Conservation (phyloP, 2,329 filamentous ascomycete species). For the Aspergillus quadrilineatus region DNA sequence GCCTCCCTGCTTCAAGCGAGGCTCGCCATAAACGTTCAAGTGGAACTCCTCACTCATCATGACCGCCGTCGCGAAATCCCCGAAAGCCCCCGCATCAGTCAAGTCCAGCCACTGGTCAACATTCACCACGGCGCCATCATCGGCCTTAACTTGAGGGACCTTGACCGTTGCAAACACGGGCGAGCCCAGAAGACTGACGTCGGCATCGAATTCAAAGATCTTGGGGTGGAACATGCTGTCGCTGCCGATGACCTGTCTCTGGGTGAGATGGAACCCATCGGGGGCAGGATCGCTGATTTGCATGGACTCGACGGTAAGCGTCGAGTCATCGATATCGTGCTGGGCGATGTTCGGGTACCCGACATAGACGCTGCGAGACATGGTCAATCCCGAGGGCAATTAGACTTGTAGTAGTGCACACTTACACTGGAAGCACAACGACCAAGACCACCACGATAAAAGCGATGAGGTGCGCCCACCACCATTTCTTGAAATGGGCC, state of each 20-base stretch:
- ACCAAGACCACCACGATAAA: conserved; percentile 54
- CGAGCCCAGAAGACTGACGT: conserved; percentile 48
- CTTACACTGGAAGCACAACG: conserved; percentile 58
- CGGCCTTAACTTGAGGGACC: conserved; percentile 47
- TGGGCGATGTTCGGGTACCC: conserved; percentile 60
- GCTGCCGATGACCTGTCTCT: conserved; percentile 50
- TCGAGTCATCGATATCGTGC: conserved; percentile 52
- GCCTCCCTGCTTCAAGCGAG: conserved; percentile 51
- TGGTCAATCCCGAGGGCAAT: not conserved
- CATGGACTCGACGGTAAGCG: conserved; percentile 52
- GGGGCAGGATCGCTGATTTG: conserved; percentile 52
- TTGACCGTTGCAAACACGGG: conserved; percentile 46
- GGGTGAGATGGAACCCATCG: conserved; percentile 49
- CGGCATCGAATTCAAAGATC: conserved; percentile 55
- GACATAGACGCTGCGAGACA: conserved; percentile 53
- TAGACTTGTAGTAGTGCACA: conserved; percentile 9
- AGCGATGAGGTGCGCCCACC: conserved; percentile 56
- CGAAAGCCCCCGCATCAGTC: conserved; percentile 46
- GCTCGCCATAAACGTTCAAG: conserved; percentile 53
- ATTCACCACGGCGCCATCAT: conserved; percentile 42
- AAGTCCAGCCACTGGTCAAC: conserved; percentile 49
- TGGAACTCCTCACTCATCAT: conserved; percentile 51
- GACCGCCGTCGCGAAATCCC: conserved; percentile 50
- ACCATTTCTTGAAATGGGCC: conserved; percentile 47
- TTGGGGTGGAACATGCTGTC: conserved; percentile 54